Evolutionary conservation across 306 rosid genomes (phyloP).

Genomic region (Rosa lucieae): DNA sequence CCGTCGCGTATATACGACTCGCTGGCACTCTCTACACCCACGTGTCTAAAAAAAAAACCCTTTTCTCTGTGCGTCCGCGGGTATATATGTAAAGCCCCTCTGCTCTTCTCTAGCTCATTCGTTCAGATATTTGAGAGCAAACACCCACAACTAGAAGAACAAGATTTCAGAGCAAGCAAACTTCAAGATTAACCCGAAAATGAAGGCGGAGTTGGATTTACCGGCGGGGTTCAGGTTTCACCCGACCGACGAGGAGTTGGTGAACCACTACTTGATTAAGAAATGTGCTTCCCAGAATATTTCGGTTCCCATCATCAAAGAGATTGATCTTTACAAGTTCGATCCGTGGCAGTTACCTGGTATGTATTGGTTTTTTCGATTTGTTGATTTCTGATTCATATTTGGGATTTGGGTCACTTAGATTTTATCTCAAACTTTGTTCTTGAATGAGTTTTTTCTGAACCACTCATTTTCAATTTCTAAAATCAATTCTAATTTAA

Average conservation of each 20-base stretch:
- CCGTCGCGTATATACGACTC: constrained; percentile 6
- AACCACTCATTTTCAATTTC: neutral
- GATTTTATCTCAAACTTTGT: neutral
- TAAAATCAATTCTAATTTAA: neutral
- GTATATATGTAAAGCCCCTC: constrained; percentile 15
- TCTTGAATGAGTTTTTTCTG: neutral
- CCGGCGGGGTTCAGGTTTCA: constrained; percentile 97
- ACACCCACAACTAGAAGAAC: neutral
- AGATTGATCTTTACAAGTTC: constrained; percentile 82
- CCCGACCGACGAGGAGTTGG: constrained; percentile 91
- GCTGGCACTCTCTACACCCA: constrained; percentile 26
- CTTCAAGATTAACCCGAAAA: neutral
- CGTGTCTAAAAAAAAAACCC: constrained; percentile 30
- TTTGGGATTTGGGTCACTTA: neutral
- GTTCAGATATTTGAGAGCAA: constrained; percentile 14
- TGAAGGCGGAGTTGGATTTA: constrained; percentile 40
- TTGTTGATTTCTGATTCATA: neutral
- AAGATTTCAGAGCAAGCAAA: neutral
- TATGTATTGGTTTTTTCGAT: neutral
- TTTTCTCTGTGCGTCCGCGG: neutral
- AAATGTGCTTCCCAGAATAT: constrained; percentile 73
- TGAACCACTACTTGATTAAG: constrained; percentile 65
- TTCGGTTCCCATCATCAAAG: constrained; percentile 73
- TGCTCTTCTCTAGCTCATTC: neutral
- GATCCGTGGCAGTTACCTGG: constrained; percentile 98